Evolutionary conservation across 495 filamentous ascomycete genomes (phyloP).

Genomic region (Annulohypoxylon stygium): DNA sequence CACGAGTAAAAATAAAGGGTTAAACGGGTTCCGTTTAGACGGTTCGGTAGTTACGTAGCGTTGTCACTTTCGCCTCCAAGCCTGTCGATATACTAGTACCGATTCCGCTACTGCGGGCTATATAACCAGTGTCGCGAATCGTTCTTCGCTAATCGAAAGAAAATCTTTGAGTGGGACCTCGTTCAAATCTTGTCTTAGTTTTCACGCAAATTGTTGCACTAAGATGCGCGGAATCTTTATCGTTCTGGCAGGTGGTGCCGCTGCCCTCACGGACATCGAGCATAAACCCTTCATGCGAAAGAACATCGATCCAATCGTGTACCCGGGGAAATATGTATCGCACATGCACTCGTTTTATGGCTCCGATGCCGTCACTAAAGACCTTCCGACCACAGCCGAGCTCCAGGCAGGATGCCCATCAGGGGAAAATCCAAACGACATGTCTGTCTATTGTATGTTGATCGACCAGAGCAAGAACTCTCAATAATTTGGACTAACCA

Average conservation of each 20-base stretch:
- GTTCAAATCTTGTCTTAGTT: slow-evolving; percentile 20
- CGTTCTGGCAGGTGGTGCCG: slow-evolving; percentile 37
- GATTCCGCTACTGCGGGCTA: slow-evolving; percentile 13
- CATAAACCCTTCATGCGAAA: slow-evolving; percentile 55
- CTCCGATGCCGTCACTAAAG: slow-evolving; percentile 52
- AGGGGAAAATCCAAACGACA: slow-evolving; percentile 55
- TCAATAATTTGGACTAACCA: slow-evolving; percentile 4
- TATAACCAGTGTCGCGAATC: slow-evolving; percentile 23
- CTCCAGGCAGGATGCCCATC: slow-evolving; percentile 55
- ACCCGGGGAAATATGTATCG: slow-evolving; percentile 52
- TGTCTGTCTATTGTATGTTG: slow-evolving; percentile 53
- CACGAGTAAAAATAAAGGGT: slow-evolving; percentile 22
- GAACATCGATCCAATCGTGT: slow-evolving; percentile 56
- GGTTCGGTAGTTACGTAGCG: slow-evolving; percentile 23
- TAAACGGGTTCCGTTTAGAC: slow-evolving; percentile 23
- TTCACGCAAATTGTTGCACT: not conserved
- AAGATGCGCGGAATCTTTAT: slow-evolving; percentile 31
- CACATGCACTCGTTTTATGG: slow-evolving; percentile 58
- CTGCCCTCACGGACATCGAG: slow-evolving; percentile 53
- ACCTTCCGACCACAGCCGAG: slow-evolving; percentile 52
- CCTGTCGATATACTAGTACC: not conserved
- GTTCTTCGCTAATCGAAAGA: slow-evolving; percentile 10
- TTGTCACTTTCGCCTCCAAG: slow-evolving; percentile 14
- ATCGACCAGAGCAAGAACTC: not conserved
- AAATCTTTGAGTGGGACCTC: slow-evolving; percentile 10